Percentiles rank a stretch among this genome's conserved stretches.
Conservation (phyloP, 768 basidiomycete genomes). For the Holtermannia corniformis region DNA sequence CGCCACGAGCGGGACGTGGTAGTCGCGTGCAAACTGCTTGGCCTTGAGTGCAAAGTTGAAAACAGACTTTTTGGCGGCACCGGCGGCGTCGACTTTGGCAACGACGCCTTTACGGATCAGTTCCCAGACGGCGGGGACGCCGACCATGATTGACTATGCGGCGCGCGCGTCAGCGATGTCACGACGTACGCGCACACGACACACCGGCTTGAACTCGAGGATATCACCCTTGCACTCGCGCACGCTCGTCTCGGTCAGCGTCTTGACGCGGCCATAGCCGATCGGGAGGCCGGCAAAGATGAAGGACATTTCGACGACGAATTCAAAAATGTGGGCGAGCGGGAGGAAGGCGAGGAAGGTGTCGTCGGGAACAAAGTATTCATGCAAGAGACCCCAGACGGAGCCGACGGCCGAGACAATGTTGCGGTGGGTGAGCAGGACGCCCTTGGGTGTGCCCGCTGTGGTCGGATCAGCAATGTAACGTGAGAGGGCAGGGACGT, state of each 20-base stretch:
- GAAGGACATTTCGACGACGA: conserved; percentile 75
- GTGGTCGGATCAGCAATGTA: conserved; percentile 48
- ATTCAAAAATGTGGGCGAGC: conserved; percentile 90
- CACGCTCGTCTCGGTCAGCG: conserved; percentile 86
- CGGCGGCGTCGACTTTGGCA: conserved; percentile 61
- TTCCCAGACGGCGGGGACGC: conserved; percentile 96
- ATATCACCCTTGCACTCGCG: conserved; percentile 83
- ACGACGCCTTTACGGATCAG: conserved; percentile 91
- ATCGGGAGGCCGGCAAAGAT: conserved; percentile 66
- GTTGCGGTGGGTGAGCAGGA: conserved; percentile 77
- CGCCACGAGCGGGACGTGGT: conserved; percentile 55
- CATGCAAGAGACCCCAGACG: conserved; percentile 61
- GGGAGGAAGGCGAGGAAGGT: conserved; percentile 84
- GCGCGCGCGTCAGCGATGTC: not conserved
- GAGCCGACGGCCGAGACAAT: conserved; percentile 62
- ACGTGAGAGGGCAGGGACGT: conserved; percentile 10
- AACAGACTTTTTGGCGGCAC: conserved; percentile 58
- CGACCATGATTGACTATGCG: conserved; percentile 66
- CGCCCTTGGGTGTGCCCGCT: conserved; percentile 91
- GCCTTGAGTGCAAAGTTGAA: conserved; percentile 69
- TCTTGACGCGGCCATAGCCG: conserved; percentile 91
- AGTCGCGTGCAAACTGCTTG: conserved; percentile 52
- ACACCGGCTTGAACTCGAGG: conserved; percentile 58
- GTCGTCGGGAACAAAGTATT: conserved; percentile 46
- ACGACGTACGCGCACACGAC: not conserved